Conservation (phyloP, 2,329 filamentous ascomycete species). For the Alternaria infectoria region DNA sequence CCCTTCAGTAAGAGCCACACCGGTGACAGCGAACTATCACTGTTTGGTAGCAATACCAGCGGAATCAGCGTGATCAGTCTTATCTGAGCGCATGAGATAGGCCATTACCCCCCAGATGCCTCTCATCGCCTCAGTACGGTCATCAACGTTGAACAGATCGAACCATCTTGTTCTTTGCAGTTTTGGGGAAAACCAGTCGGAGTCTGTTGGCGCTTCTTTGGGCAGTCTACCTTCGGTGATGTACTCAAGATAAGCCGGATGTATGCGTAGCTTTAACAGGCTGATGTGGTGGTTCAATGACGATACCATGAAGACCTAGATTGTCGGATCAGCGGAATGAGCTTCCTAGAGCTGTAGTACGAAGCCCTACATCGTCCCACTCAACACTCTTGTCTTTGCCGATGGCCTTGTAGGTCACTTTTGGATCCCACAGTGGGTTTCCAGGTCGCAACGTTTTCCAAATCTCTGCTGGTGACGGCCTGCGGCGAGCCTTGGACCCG, state of each 20-base stretch:
- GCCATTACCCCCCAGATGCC: conserved; percentile 65
- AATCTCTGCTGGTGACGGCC: conserved; percentile 55
- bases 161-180: conserved; percentile 65
- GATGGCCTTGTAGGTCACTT: conserved; percentile 62
- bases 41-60: conserved; percentile 9
- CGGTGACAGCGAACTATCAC: background rate
- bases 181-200: conserved; percentile 58
- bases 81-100: conserved; percentile 53
- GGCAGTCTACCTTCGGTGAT: conserved; percentile 54
- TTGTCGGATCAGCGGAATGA: conserved; percentile 14
- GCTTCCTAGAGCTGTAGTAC: background rate
- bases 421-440: conserved; percentile 62
- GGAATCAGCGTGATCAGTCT: conserved; percentile 3
- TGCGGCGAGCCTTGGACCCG: conserved; percentile 46
- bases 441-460: conserved; percentile 62
- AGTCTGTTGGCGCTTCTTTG: conserved; percentile 28
- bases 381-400: conserved; percentile 57
- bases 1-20: background rate
- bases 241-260: conserved; percentile 62
- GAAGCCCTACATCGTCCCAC: conserved; percentile 61
- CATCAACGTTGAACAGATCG: conserved; percentile 61
- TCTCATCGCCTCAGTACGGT: conserved; percentile 63
- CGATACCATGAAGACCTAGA: conserved; percentile 66
- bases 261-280: conserved; percentile 64
- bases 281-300: conserved; percentile 68